Evolutionary conservation across 306 rosid genomes (phyloP).

Genomic region (Dicorynia guianensis): DNA sequence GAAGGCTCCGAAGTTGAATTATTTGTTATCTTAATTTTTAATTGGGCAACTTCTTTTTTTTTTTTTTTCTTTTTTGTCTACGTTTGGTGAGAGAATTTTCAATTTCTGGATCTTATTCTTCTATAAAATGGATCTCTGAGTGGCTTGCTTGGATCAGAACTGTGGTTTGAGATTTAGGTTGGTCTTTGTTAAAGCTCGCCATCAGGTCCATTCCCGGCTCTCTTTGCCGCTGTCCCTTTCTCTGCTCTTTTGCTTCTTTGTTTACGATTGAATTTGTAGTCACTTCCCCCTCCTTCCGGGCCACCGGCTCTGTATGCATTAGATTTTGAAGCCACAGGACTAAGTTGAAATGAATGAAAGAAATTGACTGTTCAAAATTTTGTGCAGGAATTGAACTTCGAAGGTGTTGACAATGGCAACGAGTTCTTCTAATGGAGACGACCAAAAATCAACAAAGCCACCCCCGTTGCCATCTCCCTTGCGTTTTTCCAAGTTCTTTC

Average conservation of each 20-base stretch:
- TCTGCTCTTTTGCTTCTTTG: not conserved
- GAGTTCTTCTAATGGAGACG: conserved; percentile 70
- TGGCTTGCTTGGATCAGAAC: conserved; percentile 44
- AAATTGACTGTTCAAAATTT: conserved; percentile 39
- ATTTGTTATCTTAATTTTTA: not conserved
- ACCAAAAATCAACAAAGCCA: conserved; percentile 61
- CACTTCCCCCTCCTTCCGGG: not conserved
- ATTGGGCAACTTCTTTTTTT: not conserved
- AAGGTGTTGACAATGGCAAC: conserved; percentile 57
- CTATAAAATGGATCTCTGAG: conserved; percentile 55
- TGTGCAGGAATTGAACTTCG: conserved; percentile 41
- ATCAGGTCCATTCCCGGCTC: conserved; percentile 28
- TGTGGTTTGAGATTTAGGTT: conserved; percentile 40
- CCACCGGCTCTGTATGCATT: not conserved
- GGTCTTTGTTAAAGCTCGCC: conserved; percentile 36
- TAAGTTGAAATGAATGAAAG: not conserved
- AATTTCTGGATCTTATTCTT: conserved; percentile 30
- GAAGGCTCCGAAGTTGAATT: conserved; percentile 48
- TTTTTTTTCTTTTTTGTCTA: no score
- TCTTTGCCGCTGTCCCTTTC: not conserved
- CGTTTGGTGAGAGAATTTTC: conserved; percentile 48
- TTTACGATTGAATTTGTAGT: not conserved
- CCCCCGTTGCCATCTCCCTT: conserved; percentile 91
- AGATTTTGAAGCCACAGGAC: conserved; percentile 15
- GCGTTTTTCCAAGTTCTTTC: conserved; percentile 89